Conservation (phyloP, 495 filamentous ascomycete genomes). For the Hamigera avellanea region DNA sequence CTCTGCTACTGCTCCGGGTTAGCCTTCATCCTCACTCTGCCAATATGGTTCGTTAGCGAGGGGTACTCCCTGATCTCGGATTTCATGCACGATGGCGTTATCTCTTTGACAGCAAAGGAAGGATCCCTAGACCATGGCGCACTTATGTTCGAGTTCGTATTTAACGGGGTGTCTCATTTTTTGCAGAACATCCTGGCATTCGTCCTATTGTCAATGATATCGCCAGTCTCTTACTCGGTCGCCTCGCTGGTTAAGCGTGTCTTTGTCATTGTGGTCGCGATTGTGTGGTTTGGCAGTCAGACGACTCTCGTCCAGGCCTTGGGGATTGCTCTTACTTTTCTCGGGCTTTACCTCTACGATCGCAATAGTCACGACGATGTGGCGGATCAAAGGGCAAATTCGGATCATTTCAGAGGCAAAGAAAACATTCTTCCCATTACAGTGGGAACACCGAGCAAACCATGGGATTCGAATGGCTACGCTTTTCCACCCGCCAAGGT, state of each 20-base stretch:
- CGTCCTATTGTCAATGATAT: slow-evolving; percentile 78
- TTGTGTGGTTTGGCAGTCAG: slow-evolving; percentile 87
- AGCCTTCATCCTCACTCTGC: slow-evolving; percentile 81
- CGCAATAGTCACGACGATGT: slow-evolving; percentile 76
- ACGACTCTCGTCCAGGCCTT: slow-evolving; percentile 73
- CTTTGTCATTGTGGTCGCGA: slow-evolving; percentile 89
- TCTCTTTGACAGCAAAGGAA: slow-evolving; percentile 56
- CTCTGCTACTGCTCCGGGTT: slow-evolving; percentile 91
- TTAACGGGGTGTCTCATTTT: slow-evolving; percentile 97
- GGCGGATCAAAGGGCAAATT: slow-evolving; percentile 57
- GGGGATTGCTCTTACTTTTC: slow-evolving; percentile 79
- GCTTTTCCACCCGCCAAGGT: slow-evolving; percentile 20
- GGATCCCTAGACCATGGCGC: slow-evolving; percentile 67
- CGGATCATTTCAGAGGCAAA: slow-evolving; percentile 43
- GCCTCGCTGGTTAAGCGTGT: slow-evolving; percentile 93
- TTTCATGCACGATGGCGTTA: slow-evolving; percentile 40
- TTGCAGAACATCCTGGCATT: slow-evolving; percentile 94
- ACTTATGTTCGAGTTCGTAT: slow-evolving; percentile 74
- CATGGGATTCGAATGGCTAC: slow-evolving; percentile 33
- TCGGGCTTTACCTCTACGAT: slow-evolving; percentile 94
- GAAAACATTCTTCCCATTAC: slow-evolving; percentile 63
- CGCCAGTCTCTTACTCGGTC: slow-evolving; percentile 94
- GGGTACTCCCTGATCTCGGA: slow-evolving; percentile 54
- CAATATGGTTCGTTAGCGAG: slow-evolving; percentile 89
- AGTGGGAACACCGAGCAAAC: slow-evolving; percentile 20